phyloP scores from a whole-genome alignment of 495 filamentous ascomycete genomes.

The Neurospora sp. region DNA sequence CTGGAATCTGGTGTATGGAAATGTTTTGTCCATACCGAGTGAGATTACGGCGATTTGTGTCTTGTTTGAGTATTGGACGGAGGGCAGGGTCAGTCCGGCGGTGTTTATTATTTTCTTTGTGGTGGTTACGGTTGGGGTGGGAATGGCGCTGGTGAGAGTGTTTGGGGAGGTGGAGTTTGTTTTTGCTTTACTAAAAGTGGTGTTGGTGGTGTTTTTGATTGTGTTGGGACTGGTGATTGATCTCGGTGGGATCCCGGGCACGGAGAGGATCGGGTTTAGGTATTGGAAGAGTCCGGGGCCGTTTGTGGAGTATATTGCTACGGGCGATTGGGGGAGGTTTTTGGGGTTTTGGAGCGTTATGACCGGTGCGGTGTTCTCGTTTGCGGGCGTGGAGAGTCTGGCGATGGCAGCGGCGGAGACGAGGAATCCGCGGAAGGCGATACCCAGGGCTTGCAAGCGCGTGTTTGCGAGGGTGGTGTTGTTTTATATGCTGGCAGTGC shows the following conservation, averaged over 20 bases:
- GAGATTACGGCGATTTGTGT: conserved; percentile 54
- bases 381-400: conserved; percentile 46
- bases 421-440: conserved; percentile 56
- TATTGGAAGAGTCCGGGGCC: conserved; percentile 64
- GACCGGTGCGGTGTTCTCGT: conserved; percentile 49
- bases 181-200: conserved; percentile 52
- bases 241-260: conserved; percentile 48
- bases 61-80: conserved; percentile 46
- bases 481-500: conserved; percentile 60
- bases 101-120: conserved; percentile 49
- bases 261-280: conserved; percentile 49
- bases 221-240: conserved; percentile 59
- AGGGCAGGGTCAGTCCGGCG: conserved; percentile 26
- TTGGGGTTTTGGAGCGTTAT: conserved; percentile 52
- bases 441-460: conserved; percentile 59
- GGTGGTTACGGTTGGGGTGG: conserved; percentile 40
- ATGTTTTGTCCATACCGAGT: conserved; percentile 40
- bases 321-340: conserved; percentile 42
- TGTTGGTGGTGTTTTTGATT: conserved; percentile 55
- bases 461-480: conserved; percentile 62
- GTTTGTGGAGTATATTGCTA: conserved; percentile 49
- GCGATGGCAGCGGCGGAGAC: conserved; percentile 68
- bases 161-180: conserved; percentile 55
- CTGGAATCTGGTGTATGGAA: conserved; percentile 43
- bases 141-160: conserved; percentile 44